Evolutionary conservation across 768 basidiomycete genomes (phyloP), one percentile per base, ranked within the genome.

Genomic region (Sarcodon aspratus): DNA sequence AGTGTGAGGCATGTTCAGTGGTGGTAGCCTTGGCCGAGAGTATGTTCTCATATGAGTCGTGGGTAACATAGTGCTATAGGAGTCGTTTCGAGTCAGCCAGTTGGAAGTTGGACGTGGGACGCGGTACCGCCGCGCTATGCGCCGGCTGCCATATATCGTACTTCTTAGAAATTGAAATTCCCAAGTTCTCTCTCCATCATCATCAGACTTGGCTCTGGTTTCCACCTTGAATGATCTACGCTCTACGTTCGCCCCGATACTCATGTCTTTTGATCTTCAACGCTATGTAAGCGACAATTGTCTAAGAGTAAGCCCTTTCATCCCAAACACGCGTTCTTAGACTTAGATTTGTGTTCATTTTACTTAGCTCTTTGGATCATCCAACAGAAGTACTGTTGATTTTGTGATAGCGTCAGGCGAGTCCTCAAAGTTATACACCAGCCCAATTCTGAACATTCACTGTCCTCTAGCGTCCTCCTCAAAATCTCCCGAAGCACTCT

Each of bases 401-500:
- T 96, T 82, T 63, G 83, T 96, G 34, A 71, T 89, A 62, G 89
- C 89, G 45, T 82, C 86, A 65, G 91, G 89, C 85, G 54, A 36
- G 74, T 61, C 54, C 48, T 8, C 33, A 33, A 31, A 45, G 31
- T 7, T 38, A 27, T 38, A 37, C 44, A 21, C 36, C 50, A 36
- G 40, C 31, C 52, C 48, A 12, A 49, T 32, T 38, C 17, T 7
- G 45, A 33, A 12, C 48, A 40, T 58, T 50, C 36, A 47, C 45
- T 34, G 7, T 43, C 21, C 27, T 50, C 3, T 57, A 83, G 91
- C 89, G n/a, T 80, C 85, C 3, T 81, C 85, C 48, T 75, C 90
- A 48, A 94, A 94, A 63, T 78, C 83, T 8, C 74, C 88, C 9
- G 83, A 89, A 36, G 75, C 75, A 38, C 76, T 97, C 36, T 91